Conservation (phyloP, 768 basidiomycete species). For the Filobasidium wieringae region DNA sequence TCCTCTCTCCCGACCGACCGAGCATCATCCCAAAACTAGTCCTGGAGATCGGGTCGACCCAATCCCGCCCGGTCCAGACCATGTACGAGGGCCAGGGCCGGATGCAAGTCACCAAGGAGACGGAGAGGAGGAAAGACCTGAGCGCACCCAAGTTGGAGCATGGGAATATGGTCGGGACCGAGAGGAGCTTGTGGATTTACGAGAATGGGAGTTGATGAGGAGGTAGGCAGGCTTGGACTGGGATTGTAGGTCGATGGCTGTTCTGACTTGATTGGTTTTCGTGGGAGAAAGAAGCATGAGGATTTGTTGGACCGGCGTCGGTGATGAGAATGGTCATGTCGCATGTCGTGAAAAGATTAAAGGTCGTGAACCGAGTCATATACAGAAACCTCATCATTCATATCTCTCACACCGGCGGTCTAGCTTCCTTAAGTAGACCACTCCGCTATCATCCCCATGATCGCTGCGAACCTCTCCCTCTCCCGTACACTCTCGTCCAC, state of each 20-base stretch:
- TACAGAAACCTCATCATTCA: no score
- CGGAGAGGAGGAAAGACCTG: slow-evolving; percentile 9
- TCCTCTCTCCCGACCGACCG: slow-evolving; percentile 3
- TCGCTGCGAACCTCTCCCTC: background rate
- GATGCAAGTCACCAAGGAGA: slow-evolving; percentile 11
- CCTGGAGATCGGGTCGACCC: slow-evolving; percentile 9
- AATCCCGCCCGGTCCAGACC: slow-evolving; percentile 7
- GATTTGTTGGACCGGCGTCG: no score
- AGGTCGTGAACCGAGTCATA: no score
- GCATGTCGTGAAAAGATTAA: no score
- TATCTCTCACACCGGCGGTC: no score
- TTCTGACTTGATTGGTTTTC: no score
- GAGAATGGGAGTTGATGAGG: background rate
- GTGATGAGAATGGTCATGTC: no score
- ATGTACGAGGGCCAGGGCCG: slow-evolving; percentile 11
- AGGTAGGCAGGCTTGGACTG: no score
- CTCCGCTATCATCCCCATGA: background rate
- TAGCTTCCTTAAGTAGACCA: background rate
- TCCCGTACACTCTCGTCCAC: background rate
- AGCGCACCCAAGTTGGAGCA: slow-evolving; percentile 13
- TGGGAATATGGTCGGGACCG: slow-evolving; percentile 15
- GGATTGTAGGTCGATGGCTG: no score
- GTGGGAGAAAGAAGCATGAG: no score
- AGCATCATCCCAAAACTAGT: slow-evolving; percentile 8
- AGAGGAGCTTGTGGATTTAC: slow-evolving; percentile 14